Percentiles rank a stretch among this genome's conserved stretches.
Evolutionary conservation across 1,284 basidiomycete species (phyloP).

Genomic region (Cryptococcus sp.): DNA sequence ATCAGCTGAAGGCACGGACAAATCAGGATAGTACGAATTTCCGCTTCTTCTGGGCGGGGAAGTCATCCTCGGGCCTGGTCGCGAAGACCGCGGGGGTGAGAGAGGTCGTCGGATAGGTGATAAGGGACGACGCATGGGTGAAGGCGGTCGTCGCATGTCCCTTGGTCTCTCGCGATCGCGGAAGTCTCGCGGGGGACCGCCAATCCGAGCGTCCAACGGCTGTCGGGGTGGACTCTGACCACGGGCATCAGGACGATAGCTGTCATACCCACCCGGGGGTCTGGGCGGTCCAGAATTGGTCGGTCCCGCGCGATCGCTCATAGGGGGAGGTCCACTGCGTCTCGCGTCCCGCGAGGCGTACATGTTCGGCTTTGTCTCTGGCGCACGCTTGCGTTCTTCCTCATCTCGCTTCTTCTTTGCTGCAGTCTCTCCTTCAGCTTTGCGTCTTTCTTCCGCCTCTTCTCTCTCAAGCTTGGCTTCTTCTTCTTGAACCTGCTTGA

Average conservation of each 20-base stretch:
- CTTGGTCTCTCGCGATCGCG: conserved; percentile 6
- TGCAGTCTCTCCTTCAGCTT: not conserved
- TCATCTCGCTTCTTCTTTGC: conserved; percentile 1
- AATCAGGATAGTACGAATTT: conserved; percentile 3
- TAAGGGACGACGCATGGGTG: conserved; percentile 1
- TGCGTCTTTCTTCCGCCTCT: conserved; percentile 9
- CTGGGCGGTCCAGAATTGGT: not conserved
- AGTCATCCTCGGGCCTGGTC: conserved; percentile 4
- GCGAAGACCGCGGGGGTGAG: not conserved
- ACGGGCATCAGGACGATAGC: conserved; percentile 1
- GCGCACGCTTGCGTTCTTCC: conserved; percentile 5
- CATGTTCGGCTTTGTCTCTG: not conserved
- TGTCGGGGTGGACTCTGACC: conserved; percentile 1
- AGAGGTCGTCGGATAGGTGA: conserved; percentile 4
- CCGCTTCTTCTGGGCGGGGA: not conserved
- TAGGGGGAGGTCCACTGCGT: not conserved
- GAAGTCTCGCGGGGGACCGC: not conserved
- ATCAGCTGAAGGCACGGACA: conserved; percentile 51
- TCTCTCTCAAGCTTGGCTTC: conserved; percentile 18
- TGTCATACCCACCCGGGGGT: not conserved
- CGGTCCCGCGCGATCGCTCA: not conserved
- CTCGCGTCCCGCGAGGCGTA: not conserved
- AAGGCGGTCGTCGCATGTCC: conserved; percentile 5
- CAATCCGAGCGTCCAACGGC: not conserved
- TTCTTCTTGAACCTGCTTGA: conserved; percentile 18